Evolutionary conservation across 768 basidiomycete species (phyloP), one percentile per base, ranked within the genome.

Genomic region (Boletus pseudo-olivaceus): DNA sequence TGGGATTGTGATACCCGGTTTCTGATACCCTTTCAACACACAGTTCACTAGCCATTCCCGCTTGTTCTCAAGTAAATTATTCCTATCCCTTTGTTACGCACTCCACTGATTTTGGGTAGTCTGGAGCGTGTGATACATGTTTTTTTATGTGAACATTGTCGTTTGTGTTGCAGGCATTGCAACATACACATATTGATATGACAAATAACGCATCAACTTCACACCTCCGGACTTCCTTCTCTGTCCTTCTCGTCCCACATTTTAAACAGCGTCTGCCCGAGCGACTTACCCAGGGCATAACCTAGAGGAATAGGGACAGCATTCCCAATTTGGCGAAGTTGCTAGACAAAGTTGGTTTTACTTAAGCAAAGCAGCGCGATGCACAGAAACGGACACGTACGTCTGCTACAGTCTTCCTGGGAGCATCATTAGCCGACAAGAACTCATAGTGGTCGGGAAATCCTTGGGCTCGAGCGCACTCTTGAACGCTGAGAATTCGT

Each of bases 301-400:
- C 85, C 86, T 23, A 90, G 75, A 3, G 84, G 84, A 8, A 88
- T 76, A 3, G 88, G 87, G 7, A 90, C 88, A 3, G 88, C 89
- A 62, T 91, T 91, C 0, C 89, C 90, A 42, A 91, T 90, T 58
- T 90, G 89, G 46, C 79, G 75, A 53, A 84, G 74, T 82, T 86
- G 85, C 89, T 91, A 57, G 23, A 55, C 34, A 49, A 26, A 8
- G 34, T 54, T 34, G 37, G 19, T 5, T 20, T 17, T n/a, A n/a
- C n/a, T n/a, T 60, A 54, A 57, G 46, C 15, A 32, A 51, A 5
- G 10, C 9, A 17, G n/a, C 5, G 53, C 41, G 33, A 52, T 29
- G 32, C 39, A 45, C 20, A 27, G 27, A 41, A 49, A 45, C 27
- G 35, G 41, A 32, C 14, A 75, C 82, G 55, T 53, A 90, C 89